phyloP scores from a whole-genome alignment of 2,329 filamentous ascomycete genomes.

The Colletotrichum aenigma region DNA sequence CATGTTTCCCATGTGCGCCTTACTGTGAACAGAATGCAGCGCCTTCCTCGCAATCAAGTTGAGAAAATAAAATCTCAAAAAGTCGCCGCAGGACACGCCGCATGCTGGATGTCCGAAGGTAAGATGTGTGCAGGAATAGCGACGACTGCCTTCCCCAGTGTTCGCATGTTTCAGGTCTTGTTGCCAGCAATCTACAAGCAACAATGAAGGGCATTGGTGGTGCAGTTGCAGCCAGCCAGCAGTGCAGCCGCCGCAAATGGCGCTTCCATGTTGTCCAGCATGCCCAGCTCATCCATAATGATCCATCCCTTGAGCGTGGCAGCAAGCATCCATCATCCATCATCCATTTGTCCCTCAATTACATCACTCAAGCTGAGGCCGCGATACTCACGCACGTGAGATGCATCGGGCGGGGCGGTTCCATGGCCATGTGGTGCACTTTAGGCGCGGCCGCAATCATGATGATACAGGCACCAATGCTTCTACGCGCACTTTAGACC shows the following conservation, averaged over 20 bases:
- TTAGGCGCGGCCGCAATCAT: conserved; percentile 2
- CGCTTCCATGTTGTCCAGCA: neutral
- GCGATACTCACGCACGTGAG: neutral
- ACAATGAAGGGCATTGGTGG: neutral
- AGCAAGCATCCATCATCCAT: neutral
- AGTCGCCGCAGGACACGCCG: neutral
- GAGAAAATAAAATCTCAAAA: neutral
- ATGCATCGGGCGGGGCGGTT: neutral
- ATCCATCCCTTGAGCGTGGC: neutral
- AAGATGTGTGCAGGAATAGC: neutral
- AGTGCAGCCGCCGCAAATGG: neutral
- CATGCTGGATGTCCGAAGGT: neutral
- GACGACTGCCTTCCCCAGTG: conserved; percentile 6
- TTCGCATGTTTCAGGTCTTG: conserved; percentile 10
- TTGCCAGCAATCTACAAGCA: conserved; percentile 12
- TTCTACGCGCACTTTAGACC: neutral
- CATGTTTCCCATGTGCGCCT: neutral
- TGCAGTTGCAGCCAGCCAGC: neutral
- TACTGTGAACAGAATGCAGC: neutral
- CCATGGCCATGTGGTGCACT: neutral
- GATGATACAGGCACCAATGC: neutral
- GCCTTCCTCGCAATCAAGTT: neutral
- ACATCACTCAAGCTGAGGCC: neutral
- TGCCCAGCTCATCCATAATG: neutral
- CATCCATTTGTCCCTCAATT: neutral